Base-by-base conservation (phyloP, 257 asterid genomes). In the Primulina tabacum region DNA sequence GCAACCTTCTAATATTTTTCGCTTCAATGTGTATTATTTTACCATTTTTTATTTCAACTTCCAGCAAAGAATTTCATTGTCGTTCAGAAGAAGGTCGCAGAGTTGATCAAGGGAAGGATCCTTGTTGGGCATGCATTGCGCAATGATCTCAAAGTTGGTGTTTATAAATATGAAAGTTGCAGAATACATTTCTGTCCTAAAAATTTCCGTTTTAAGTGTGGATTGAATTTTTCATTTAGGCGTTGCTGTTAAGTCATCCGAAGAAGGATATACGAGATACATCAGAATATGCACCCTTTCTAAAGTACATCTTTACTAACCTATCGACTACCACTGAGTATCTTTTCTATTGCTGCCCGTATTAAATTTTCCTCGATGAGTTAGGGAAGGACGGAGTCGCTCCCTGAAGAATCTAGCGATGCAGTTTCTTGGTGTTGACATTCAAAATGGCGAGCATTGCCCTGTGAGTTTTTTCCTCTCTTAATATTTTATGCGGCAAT, bases 121-220 rank as follows among this genome's bases (percentile, higher is more conserved):
- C 96, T 93, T 75, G 97, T 90, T 26, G 99, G 99, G 58, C 99
- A 93, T 83, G 99, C 99, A 56, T 75, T 93, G 75, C 91, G 87
- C 82, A 90, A 90, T 81, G 99, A 93, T 85, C 90, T 93, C 29
- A 93, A 84, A 84, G 98, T 83, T 75, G 67, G 87, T 81, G 21
- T 66, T 8, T 69, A 61, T 12, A 34, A 4, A 52, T 30, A 2
- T 47, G 7, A 62, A 32, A 47, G 75, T 47, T 16, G 34, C 58
- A 38, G 67, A 38, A 33, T 24, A 40, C 38, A 65, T 60, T 57
- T 34, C 62, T 16, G 7, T 14, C 61, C 35, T 65, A 62, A 63
- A 24, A 50, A 56, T 35, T 56, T 4, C 60, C 62, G 1, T 61
- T 61, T 47, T 50, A 75, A 5, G n/a, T 32, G 2, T 20, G 28